phyloP scores from a whole-genome alignment of 495 filamentous ascomycete genomes.

The Tuber melanosporum region DNA sequence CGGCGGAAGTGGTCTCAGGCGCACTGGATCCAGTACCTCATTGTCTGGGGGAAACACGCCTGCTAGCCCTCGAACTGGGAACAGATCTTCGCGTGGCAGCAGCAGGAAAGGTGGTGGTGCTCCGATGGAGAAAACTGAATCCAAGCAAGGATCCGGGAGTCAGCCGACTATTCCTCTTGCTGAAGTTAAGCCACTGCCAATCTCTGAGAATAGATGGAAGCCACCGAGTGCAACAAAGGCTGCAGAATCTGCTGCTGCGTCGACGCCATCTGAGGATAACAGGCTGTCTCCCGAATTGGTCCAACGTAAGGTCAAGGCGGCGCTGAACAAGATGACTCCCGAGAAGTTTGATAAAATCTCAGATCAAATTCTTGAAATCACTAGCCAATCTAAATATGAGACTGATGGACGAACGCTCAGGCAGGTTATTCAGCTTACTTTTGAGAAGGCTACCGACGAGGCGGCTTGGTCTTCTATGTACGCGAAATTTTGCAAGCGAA shows the following conservation, averaged over 20 bases:
- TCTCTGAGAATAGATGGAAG: slow-evolving; percentile 77
- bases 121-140: slow-evolving; percentile 49
- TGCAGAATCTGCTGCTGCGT: slow-evolving; percentile 53
- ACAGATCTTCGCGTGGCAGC: slow-evolving; percentile 53
- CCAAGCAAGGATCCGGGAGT: slow-evolving; percentile 56
- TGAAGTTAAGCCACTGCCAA: slow-evolving; percentile 69
- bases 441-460: slow-evolving; percentile 98
- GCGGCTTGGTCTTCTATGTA: slow-evolving; percentile 99
- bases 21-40: slow-evolving; percentile 52
- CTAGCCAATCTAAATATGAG: slow-evolving; percentile 91
- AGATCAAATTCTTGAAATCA: slow-evolving; percentile 85
- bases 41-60: slow-evolving; percentile 48
- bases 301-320: slow-evolving; percentile 97
- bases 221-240: slow-evolving; percentile 60
- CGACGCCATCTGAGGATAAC: slow-evolving; percentile 48
- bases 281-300: slow-evolving; percentile 85
- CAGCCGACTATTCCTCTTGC: slow-evolving; percentile 87
- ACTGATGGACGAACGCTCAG: slow-evolving; percentile 87
- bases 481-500: slow-evolving; percentile 95
- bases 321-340: slow-evolving; percentile 98
- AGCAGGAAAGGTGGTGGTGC: slow-evolving; percentile 54
- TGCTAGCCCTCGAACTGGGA: slow-evolving; percentile 51
- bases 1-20: slow-evolving; percentile 44
- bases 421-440: slow-evolving; percentile 96
- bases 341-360: slow-evolving; percentile 97